These are phyloP conservation scores for Sclerotinia subarctica DNA, from an alignment of 2,329 filamentous ascomycete species.

Conservation along the genomic window DNA sequence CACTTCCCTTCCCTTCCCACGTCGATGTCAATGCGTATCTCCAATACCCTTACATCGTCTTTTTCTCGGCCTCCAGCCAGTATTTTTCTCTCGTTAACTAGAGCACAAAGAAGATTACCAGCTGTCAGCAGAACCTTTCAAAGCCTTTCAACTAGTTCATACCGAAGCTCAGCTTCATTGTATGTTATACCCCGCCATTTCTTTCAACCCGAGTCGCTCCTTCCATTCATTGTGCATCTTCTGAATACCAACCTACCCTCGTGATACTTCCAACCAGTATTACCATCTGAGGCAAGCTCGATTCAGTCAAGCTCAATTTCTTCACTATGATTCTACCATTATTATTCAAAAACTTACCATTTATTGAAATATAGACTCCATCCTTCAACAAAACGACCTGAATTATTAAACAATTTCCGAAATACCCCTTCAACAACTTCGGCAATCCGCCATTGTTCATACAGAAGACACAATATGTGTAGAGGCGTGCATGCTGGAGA, in stretches of 20 bases:
- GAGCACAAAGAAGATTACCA: slow-evolving; percentile 30
- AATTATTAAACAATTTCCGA: slow-evolving; percentile 26
- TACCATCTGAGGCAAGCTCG: slow-evolving; percentile 3
- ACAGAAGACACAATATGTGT: slow-evolving; percentile 70
- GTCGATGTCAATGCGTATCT: slow-evolving; percentile 35
- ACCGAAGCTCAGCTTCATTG: slow-evolving; percentile 18
- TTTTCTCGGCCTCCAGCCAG: slow-evolving; percentile 31
- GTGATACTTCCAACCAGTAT: slow-evolving; percentile 6
- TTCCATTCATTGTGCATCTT: slow-evolving; percentile 1
- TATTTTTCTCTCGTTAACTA: slow-evolving; percentile 23
- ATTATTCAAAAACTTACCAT: slow-evolving; percentile 10
- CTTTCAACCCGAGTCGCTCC: slow-evolving; percentile 10
- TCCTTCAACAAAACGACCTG: slow-evolving; percentile 28
- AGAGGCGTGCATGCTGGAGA: slow-evolving; percentile 53
- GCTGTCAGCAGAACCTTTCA: slow-evolving; percentile 21
- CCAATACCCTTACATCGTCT: slow-evolving; percentile 29
- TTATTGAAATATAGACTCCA: slow-evolving; percentile 26
- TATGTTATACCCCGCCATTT: slow-evolving; percentile 19
- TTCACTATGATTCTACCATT: not conserved
- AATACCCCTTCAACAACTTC: slow-evolving; percentile 28
- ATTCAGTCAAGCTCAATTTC: not conserved
- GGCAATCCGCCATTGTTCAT: slow-evolving; percentile 63
- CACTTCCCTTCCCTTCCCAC: not conserved
- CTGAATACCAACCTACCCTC: not conserved
- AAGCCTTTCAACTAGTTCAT: slow-evolving; percentile 17